phyloP scores from a whole-genome alignment of 371 early-diverging fungal species.

The Haplosporangium sp. region DNA sequence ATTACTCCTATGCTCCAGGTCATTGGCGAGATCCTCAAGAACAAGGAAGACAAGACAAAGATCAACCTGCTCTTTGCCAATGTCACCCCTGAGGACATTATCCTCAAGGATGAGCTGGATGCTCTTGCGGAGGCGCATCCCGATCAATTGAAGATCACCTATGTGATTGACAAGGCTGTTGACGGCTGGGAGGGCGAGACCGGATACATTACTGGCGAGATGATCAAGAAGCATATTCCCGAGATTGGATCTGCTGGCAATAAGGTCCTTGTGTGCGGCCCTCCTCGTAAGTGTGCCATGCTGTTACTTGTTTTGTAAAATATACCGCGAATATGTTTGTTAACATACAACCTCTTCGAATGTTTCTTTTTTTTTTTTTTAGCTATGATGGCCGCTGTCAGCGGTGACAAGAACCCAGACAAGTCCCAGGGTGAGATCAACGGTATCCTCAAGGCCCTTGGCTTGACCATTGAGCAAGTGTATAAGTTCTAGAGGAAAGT shows the following conservation, averaged over 20 bases:
- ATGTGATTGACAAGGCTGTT: constrained; percentile 78
- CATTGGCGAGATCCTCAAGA: constrained; percentile 70
- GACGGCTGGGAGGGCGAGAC: constrained; percentile 68
- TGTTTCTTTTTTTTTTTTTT: constrained; percentile 45
- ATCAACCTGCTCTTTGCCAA: constrained; percentile 89
- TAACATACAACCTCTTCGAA: constrained; percentile 16
- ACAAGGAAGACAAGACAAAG: constrained; percentile 82
- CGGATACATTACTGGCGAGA: constrained; percentile 76
- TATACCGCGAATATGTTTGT: not conserved
- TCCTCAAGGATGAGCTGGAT: constrained; percentile 83
- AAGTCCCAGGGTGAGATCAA: constrained; percentile 83
- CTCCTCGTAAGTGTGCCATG: constrained; percentile 58
- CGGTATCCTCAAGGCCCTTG: constrained; percentile 85
- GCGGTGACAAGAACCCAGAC: constrained; percentile 83
- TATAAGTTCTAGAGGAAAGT: constrained; percentile 81
- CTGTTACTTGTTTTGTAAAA: not conserved
- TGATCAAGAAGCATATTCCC: constrained; percentile 73
- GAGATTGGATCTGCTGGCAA: constrained; percentile 55
- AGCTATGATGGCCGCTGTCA: constrained; percentile 75
- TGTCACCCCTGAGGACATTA: constrained; percentile 83
- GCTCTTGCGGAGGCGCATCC: constrained; percentile 70
- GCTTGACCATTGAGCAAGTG: constrained; percentile 81
- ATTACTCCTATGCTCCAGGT: constrained; percentile 87
- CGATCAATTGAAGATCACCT: constrained; percentile 79
- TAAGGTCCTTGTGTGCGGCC: constrained; percentile 91